phyloP scores from a whole-genome alignment of 139 green algal genomes.

The Chloropicon primus region DNA sequence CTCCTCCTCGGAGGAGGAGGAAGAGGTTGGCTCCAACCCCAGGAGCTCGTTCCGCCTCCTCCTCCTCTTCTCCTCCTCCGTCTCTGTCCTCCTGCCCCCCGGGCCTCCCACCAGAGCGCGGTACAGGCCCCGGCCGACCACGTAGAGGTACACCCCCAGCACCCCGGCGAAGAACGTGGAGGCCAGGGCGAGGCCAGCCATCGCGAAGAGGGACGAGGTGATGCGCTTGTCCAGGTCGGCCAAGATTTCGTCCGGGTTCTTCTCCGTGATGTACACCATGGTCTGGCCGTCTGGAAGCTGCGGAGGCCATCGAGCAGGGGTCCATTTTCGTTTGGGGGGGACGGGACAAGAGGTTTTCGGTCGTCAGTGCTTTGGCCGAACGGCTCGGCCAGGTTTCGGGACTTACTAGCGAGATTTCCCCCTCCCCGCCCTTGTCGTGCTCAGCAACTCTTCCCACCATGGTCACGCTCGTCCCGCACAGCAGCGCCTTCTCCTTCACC shows the following conservation, averaged over 20 bases:
- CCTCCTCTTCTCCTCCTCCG: not conserved
- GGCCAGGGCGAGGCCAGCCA: not conserved
- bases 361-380: too few relatives aligned
- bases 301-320: not conserved
- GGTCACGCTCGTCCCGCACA: not conserved
- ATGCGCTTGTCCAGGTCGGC: not conserved
- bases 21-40: too few relatives aligned
- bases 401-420: too few relatives aligned
- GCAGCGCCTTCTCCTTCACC: not conserved
- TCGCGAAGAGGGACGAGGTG: not conserved
- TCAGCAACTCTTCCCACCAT: not conserved
- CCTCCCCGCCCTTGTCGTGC: not conserved
- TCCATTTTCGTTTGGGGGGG: too few relatives aligned
- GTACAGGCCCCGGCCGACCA: not conserved
- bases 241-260: not conserved
- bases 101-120: not conserved
- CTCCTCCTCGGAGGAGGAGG: too few relatives aligned
- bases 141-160: too few relatives aligned
- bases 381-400: too few relatives aligned
- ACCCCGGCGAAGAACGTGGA: too few relatives aligned
- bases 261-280: not conserved
- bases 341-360: too few relatives aligned
- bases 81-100: not conserved
- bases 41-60: not conserved
- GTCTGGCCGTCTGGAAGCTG: not conserved